A percentile compares a stretch with the other conserved stretches of the same genome.
Evolutionary conservation across 306 rosid species (phyloP).

Genomic region (Prunus dulcis): DNA sequence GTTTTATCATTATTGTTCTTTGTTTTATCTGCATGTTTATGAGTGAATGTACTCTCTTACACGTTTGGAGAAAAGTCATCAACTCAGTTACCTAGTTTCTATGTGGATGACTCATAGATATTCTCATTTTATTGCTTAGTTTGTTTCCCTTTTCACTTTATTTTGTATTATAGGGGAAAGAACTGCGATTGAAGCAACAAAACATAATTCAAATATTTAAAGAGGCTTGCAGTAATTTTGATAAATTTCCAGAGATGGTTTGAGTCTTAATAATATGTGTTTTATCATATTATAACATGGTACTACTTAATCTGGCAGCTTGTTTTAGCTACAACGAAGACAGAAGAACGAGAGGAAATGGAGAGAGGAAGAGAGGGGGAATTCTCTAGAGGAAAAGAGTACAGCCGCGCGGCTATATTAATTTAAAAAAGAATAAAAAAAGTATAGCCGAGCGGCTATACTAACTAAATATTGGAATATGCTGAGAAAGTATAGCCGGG

Average conservation of each 20-base stretch:
- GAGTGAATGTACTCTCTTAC: neutral
- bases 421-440: too few relatives aligned
- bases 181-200: slow-evolving; percentile 68
- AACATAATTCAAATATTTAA: slow-evolving; percentile 69
- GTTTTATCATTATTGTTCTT: neutral
- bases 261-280: slow-evolving; percentile 19
- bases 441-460: too few relatives aligned
- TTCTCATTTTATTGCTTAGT: neutral
- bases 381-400: too few relatives aligned
- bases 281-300: neutral
- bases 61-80: neutral
- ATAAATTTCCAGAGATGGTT: slow-evolving; percentile 63
- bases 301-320: neutral
- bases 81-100: neutral
- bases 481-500: too few relatives aligned
- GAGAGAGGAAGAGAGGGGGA: too few relatives aligned
- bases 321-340: neutral
- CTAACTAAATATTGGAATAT: too few relatives aligned
- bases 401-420: too few relatives aligned
- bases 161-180: slow-evolving; percentile 56
- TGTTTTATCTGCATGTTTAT: neutral
- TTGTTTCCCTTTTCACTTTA: slow-evolving; percentile 4
- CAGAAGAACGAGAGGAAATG: too few relatives aligned
- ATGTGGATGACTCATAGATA: neutral
- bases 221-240: slow-evolving; percentile 50